These are phyloP conservation scores for Pseudevernia furfuracea DNA, from an alignment of 495 filamentous ascomycete species.

Conservation along the genomic window DNA sequence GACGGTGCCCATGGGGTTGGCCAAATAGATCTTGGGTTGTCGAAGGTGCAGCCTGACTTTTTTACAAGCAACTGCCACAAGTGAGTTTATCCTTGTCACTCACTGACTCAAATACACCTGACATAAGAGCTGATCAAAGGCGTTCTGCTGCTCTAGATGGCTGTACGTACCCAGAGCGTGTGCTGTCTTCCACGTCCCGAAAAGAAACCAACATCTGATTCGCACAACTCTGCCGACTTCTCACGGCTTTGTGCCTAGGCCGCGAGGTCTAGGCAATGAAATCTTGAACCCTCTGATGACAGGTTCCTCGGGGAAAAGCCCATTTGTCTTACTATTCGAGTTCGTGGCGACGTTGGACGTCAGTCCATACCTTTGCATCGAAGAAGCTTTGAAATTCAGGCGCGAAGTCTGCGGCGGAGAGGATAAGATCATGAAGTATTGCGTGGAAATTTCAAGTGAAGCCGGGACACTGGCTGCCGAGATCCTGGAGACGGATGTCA, in stretches of 20 bases:
- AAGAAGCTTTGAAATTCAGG: constrained; percentile 62
- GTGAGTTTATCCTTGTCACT: constrained; percentile 31
- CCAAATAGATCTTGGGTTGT: constrained; percentile 61
- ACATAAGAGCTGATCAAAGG: constrained; percentile 4
- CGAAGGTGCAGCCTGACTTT: constrained; percentile 65
- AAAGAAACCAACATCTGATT: constrained; percentile 63
- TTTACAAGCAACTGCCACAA: constrained; percentile 82
- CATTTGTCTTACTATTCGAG: constrained; percentile 65
- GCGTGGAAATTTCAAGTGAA: constrained; percentile 45
- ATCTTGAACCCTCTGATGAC: constrained; percentile 44
- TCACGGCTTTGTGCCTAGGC: constrained; percentile 44
- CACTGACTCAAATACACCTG: background rate
- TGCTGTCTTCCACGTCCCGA: constrained; percentile 71
- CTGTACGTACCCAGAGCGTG: constrained; percentile 73
- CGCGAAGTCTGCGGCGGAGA: constrained; percentile 67
- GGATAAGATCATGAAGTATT: constrained; percentile 54
- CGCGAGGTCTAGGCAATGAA: constrained; percentile 31
- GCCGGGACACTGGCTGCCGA: constrained; percentile 52
- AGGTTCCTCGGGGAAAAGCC: constrained; percentile 33
- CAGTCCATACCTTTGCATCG: constrained; percentile 60
- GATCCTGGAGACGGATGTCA: constrained; percentile 60
- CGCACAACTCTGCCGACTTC: constrained; percentile 68
- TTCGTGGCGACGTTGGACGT: constrained; percentile 71
- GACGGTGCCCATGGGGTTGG: constrained; percentile 82
- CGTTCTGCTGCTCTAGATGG: constrained; percentile 47